Percentiles rank a stretch among this genome's conserved stretches.
phyloP scores from a whole-genome alignment of 257 asterid species.

The Apocynum venetum region DNA sequence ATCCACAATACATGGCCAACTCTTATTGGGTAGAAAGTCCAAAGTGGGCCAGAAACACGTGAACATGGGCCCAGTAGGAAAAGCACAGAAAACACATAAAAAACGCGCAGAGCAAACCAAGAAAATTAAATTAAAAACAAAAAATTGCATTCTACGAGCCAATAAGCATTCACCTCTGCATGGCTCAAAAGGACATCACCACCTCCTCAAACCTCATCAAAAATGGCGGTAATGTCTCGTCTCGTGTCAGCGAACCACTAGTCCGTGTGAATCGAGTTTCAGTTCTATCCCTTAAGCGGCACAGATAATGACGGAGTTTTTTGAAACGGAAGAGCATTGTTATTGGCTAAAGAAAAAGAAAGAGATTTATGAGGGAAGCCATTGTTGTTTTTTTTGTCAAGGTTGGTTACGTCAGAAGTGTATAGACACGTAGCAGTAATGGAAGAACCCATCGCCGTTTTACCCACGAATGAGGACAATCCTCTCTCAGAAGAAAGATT shows the following conservation, averaged over 20 bases:
- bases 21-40: neutral
- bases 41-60: neutral
- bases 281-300: slow-evolving; percentile 8
- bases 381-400: slow-evolving; percentile 7
- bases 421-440: slow-evolving; percentile 40
- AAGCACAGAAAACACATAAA: neutral
- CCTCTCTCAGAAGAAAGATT: slow-evolving; percentile 4
- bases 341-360: slow-evolving; percentile 20
- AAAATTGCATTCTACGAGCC: neutral
- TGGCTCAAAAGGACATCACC: neutral
- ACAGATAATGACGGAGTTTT: slow-evolving; percentile 22
- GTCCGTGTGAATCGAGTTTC: neutral
- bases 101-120: neutral
- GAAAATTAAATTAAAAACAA: neutral
- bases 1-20: neutral
- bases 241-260: slow-evolving; percentile 3
- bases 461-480: slow-evolving; percentile 48
- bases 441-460: slow-evolving; percentile 45
- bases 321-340: slow-evolving; percentile 13
- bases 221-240: neutral
- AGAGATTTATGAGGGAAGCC: slow-evolving; percentile 2
- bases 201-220: neutral
- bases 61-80: neutral
- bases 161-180: slow-evolving; percentile 7
- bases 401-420: slow-evolving; percentile 27